phyloP scores from a whole-genome alignment of 768 basidiomycete species.

The Ephemerocybe angulata region DNA sequence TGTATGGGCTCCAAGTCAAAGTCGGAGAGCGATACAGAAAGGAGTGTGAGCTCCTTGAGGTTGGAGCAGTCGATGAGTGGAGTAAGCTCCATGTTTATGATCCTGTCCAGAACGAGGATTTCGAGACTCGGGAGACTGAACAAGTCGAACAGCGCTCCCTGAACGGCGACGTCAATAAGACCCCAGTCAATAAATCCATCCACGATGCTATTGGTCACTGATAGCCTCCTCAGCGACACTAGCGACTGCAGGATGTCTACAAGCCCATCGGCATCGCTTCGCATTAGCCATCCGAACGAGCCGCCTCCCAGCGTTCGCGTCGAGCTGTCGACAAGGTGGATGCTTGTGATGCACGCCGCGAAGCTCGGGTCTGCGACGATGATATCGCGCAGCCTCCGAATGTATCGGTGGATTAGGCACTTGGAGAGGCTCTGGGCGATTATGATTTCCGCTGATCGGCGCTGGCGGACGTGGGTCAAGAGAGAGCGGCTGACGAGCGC shows the following conservation, averaged over 20 bases:
- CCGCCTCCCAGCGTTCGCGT: background rate
- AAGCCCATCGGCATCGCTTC: background rate
- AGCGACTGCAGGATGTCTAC: background rate
- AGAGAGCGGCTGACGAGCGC: background rate
- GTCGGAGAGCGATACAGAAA: background rate
- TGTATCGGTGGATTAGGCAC: no score
- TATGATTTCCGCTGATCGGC: background rate
- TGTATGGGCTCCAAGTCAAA: background rate
- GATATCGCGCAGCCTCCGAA: background rate
- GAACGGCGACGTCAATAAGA: background rate
- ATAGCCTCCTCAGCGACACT: background rate
- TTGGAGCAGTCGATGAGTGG: background rate
- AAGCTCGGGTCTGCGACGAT: background rate
- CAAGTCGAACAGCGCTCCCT: background rate
- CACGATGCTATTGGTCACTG: background rate
- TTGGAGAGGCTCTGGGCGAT: background rate
- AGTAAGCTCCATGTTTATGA: background rate
- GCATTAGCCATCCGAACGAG: background rate
- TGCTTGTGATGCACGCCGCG: background rate
- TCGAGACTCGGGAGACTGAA: background rate
- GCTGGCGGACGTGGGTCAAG: background rate
- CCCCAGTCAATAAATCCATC: background rate
- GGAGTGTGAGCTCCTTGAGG: background rate
- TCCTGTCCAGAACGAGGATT: background rate
- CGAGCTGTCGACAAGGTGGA: background rate